Percentiles rank a stretch among this genome's conserved stretches.
phyloP scores from a whole-genome alignment of 768 basidiomycete species.

The Tricholoma bakamatsutake region DNA sequence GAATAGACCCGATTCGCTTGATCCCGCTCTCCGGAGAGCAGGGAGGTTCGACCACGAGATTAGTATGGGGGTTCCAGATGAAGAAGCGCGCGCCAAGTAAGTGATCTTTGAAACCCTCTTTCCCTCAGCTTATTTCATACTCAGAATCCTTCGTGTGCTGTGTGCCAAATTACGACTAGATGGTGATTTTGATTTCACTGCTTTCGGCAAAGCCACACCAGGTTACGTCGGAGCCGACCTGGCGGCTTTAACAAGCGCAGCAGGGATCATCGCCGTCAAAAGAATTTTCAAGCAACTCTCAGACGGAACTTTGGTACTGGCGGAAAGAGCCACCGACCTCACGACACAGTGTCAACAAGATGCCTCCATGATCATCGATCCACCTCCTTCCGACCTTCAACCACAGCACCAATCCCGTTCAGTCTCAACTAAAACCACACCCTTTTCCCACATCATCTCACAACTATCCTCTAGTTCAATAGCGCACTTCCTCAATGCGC shows the following conservation, averaged over 20 bases:
- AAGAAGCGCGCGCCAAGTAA: conserved; percentile 84
- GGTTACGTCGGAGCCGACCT: conserved; percentile 98
- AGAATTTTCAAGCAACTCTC: conserved; percentile 84
- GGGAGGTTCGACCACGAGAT: conserved; percentile 98
- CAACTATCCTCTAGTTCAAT: conserved; percentile 54
- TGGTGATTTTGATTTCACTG: conserved; percentile 82
- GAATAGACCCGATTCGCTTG: conserved; percentile 91
- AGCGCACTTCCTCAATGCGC: conserved; percentile 82
- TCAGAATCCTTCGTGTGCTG: conserved; percentile 84
- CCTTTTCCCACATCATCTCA: conserved; percentile 28
- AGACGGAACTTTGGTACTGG: conserved; percentile 55
- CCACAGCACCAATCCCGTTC: conserved; percentile 4
- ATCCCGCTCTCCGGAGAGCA: conserved; percentile 87
- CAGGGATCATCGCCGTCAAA: conserved; percentile 94
- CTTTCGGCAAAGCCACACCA: conserved; percentile 88
- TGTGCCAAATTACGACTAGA: conserved; percentile 79
- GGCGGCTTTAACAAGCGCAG: conserved; percentile 84
- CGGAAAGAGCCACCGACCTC: conserved; percentile 27
- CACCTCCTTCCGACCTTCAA: conserved; percentile 10
- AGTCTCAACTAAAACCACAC: conserved; percentile 2
- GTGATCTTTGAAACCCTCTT: conserved; percentile 18
- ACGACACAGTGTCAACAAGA: conserved; percentile 18
- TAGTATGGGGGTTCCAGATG: conserved; percentile 94
- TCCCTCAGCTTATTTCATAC: background rate
- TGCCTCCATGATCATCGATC: conserved; percentile 40